phyloP scores from a whole-genome alignment of 129 eudicot genomes.

The Dittrichia graveolens region DNA sequence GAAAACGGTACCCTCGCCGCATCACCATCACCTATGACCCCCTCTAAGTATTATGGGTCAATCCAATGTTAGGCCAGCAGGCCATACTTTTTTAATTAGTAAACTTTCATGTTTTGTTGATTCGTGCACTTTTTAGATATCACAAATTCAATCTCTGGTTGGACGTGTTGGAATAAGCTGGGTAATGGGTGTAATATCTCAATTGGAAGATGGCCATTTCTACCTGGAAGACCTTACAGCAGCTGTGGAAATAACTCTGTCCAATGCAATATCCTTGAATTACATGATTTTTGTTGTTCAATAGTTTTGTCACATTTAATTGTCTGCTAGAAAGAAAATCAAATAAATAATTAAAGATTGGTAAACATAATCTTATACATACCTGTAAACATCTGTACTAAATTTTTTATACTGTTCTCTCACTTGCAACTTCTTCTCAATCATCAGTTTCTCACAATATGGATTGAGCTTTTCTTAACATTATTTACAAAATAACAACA shows the following conservation, averaged over 20 bases:
- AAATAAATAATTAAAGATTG: constrained; percentile 8
- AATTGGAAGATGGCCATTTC: constrained; percentile 96
- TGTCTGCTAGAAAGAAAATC: not conserved
- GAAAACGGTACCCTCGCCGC: no score
- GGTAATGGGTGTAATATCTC: constrained; percentile 98
- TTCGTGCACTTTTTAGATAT: constrained; percentile 53
- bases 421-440: not conserved
- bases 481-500: constrained; percentile 74
- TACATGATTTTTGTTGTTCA: constrained; percentile 11
- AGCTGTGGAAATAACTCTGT: constrained; percentile 82
- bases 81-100: not conserved
- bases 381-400: not conserved
- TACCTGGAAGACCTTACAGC: constrained; percentile 93
- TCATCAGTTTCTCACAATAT: not conserved
- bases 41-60: no score
- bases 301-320: not conserved
- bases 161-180: constrained; percentile 83
- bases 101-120: not conserved
- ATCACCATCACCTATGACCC: no score
- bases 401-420: not conserved
- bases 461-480: constrained; percentile 51
- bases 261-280: constrained; percentile 91
- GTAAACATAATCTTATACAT: constrained; percentile 9
- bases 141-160: constrained; percentile 82
- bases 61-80: not conserved